Evolutionary conservation across 2,329 filamentous ascomycete genomes (phyloP).

Genomic region (Botrytis elliptica): DNA sequence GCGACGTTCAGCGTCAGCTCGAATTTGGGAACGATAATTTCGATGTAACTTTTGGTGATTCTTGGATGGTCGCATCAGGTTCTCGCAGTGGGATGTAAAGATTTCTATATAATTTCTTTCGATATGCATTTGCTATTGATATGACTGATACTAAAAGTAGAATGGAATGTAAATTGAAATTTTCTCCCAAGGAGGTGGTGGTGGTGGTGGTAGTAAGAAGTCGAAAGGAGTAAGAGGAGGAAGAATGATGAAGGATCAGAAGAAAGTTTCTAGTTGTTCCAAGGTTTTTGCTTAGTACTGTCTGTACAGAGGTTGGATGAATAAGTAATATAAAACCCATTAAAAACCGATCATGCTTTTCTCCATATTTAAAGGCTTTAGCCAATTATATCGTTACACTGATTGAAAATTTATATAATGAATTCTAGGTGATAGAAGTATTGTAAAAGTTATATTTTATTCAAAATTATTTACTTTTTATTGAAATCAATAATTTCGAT

Average conservation of each 20-base stretch:
- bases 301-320: too few relatives aligned
- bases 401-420: too few relatives aligned
- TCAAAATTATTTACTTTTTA: too few relatives aligned
- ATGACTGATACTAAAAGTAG: background rate
- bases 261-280: background rate
- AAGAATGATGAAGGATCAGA: background rate
- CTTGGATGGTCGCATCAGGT: slow-evolving; percentile 38
- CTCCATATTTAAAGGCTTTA: too few relatives aligned
- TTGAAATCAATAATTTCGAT: too few relatives aligned
- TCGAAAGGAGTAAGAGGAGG: background rate
- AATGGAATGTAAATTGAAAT: background rate
- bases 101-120: slow-evolving; percentile 31
- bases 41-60: slow-evolving; percentile 38
- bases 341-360: too few relatives aligned
- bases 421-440: too few relatives aligned
- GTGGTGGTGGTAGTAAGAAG: background rate
- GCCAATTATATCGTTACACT: too few relatives aligned
- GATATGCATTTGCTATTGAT: slow-evolving; percentile 39
- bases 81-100: slow-evolving; percentile 28
- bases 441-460: too few relatives aligned
- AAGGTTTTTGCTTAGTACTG: slow-evolving; percentile 1
- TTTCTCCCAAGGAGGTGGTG: slow-evolving; percentile 4
- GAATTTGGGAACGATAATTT: slow-evolving; percentile 39
- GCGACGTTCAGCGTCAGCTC: slow-evolving; percentile 39
- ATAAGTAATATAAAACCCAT: too few relatives aligned